These are phyloP conservation scores for Scedosporium boydii DNA, from an alignment of 2,329 filamentous ascomycete species.

Conservation along the genomic window DNA sequence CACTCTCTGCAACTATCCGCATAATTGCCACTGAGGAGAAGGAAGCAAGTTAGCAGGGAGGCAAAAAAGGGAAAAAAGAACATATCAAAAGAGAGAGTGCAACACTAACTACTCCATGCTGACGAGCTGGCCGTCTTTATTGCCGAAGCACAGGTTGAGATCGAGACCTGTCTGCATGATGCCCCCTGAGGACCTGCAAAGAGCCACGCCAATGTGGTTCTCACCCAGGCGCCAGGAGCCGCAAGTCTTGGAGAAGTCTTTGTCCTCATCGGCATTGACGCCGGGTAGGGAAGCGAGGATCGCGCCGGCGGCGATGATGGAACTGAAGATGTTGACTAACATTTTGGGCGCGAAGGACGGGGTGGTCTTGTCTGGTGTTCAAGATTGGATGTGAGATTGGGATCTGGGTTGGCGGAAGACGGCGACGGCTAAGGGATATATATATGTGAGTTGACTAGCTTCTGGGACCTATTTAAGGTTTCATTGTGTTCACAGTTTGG, in stretches of 20 bases:
- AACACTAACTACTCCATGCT: background rate
- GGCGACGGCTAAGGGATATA: too few species aligned
- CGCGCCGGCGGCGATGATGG: background rate
- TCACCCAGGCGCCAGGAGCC: background rate
- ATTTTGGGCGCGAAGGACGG: background rate
- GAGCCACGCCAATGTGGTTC: background rate
- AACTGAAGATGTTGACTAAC: background rate
- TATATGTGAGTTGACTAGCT: too few species aligned
- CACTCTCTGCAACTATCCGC: background rate
- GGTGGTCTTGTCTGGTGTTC: too few species aligned
- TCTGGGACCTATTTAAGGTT: too few species aligned
- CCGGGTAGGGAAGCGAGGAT: background rate
- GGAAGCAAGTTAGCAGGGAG: background rate
- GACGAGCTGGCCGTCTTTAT: background rate
- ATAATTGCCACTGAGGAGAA: background rate
- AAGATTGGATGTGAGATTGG: too few species aligned
- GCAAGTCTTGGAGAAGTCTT: background rate
- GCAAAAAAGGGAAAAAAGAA: background rate
- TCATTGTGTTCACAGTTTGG: too few species aligned
- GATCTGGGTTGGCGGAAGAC: too few species aligned
- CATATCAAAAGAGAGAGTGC: background rate
- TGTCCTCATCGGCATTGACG: background rate
- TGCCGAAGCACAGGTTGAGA: background rate
- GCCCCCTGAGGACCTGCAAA: background rate
- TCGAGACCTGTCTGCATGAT: background rate